Base-by-base conservation (phyloP, 106 monocot species). In the Alisma plantagoaquatica region DNA sequence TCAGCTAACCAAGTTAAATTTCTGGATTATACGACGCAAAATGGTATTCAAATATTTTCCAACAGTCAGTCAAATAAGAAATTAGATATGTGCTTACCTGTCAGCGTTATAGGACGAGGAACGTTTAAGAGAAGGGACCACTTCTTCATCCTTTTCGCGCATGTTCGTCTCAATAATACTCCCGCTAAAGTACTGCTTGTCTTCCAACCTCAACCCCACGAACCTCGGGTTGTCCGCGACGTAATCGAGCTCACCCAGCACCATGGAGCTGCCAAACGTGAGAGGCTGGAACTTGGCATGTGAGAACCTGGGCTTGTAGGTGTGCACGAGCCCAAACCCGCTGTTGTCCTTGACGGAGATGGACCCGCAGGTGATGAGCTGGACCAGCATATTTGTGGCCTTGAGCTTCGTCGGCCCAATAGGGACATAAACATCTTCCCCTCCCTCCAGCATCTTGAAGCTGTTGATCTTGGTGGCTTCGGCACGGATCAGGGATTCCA, bases 281-380 rank as follows among this genome's bases (percentile, higher is more conserved):
- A 53, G 59, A 0, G 75, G 58, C 0, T 54, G 53, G 15, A 64
- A 48, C 22, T 59, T 59, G 22, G 25, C 23, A 4, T 56, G 75
- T 11, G 69, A 53, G 53, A 59, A 69, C 10, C 57, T 69, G 1
- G 69, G 68, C 32, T 68, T 75, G 45, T 69, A 69, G 23, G 75
- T 35, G 3, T 51, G 53, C 20, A 54, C 48, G 10, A 53, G 16
- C 17, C 69, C 64, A 16, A 60, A 47, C 31, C 64, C 41, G 19
- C 49, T 46, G 27, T 59, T 45, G 49, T 70, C 70, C 64, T 75
- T 75, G 20, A 75, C 70, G 15, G 64, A 59, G 38, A 75, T 59
- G 0, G 70, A 70, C 25, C 75, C 70, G 23, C 75, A 75, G 17
- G 70, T 70, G 27, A 75, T 65, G 31, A 75, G 65, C 53, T 70